Conservation (phyloP, 176 grass and related monocot genomes). For the Rhynchospora pubera region DNA sequence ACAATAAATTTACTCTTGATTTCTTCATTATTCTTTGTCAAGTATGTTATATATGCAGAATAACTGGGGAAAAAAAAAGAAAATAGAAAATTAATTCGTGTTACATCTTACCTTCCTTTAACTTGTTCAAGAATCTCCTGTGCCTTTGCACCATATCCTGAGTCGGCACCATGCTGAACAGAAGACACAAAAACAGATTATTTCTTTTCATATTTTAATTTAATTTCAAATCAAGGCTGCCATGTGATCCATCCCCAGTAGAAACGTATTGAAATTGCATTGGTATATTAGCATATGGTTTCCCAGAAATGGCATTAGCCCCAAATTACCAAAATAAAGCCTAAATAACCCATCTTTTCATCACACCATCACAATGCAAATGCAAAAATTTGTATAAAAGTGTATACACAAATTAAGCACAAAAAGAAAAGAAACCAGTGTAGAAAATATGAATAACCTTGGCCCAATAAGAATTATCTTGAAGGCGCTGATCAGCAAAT, state of each 20-base stretch:
- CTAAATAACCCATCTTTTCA: not conserved
- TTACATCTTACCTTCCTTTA: slow-evolving; percentile 66
- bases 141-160: slow-evolving; percentile 86
- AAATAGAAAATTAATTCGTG: not conserved
- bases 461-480: slow-evolving; percentile 96
- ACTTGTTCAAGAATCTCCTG: slow-evolving; percentile 95
- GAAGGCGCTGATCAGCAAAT: slow-evolving; percentile 67
- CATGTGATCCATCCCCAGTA: not conserved
- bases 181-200: not conserved
- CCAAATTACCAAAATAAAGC: not conserved
- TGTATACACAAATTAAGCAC: not conserved
- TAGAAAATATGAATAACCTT: slow-evolving; percentile 45
- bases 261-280: not conserved
- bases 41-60: not conserved
- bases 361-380: not conserved
- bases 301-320: not conserved
- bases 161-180: slow-evolving; percentile 60
- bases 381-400: not conserved
- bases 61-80: not conserved
- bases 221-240: not conserved
- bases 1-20: too few species aligned
- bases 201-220: not conserved
- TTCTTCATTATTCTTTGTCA: not conserved
- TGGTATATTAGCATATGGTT: not conserved
- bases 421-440: not conserved